Evolutionary conservation across 2,329 filamentous ascomycete genomes (phyloP), one percentile per base, ranked within the genome.

Genomic region (Exutisphaerella laricina): DNA sequence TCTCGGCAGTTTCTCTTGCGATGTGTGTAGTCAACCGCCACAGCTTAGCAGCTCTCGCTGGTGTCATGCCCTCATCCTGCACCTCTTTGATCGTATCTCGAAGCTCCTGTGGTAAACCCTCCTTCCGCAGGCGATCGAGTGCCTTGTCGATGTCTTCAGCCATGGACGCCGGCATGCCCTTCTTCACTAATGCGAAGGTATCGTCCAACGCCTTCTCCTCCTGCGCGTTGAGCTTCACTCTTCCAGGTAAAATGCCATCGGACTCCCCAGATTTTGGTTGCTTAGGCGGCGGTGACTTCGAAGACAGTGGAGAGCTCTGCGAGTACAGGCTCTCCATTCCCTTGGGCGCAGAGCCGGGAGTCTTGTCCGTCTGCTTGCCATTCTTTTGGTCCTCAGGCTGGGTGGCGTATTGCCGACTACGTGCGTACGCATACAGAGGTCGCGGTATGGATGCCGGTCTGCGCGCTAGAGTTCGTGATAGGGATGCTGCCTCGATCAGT

Each of bases 21-120:
- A 80, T 69, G 51, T 74, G 72, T 39, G 71, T 73, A 14, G 77
- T 71, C 48, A 82, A 66, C 21, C 73, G 69, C 55, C 78, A 71
- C 41, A 82, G 64, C 60, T 80, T 80, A 29, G 83, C 77, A 13
- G 79, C 77, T 60, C 79, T 79, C 29, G 82, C 76, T 5, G 79
- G 77, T 8, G 73, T 74, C 55, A 74, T 73, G 51, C 70, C 66
- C 22, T 70, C 69, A 22, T 70, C 73, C 62, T 61, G 67, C 57
- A 70, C 67, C 51, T 73, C 72, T 38, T 79, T 71, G 63, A 82
- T 75, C 39, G 84, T 73, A 51, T 82, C 74, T 41, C 77, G 74
- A 13, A 88, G 66, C 59, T 88, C 85, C 16, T 67, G 57, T 1
- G 87, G 85, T 12, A 88, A 77, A 7, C 88, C 88, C 30, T 80